Percentiles rank a stretch among this genome's conserved stretches.
Conservation (phyloP, 257 asterid species). For the Eustoma russellianum region DNA sequence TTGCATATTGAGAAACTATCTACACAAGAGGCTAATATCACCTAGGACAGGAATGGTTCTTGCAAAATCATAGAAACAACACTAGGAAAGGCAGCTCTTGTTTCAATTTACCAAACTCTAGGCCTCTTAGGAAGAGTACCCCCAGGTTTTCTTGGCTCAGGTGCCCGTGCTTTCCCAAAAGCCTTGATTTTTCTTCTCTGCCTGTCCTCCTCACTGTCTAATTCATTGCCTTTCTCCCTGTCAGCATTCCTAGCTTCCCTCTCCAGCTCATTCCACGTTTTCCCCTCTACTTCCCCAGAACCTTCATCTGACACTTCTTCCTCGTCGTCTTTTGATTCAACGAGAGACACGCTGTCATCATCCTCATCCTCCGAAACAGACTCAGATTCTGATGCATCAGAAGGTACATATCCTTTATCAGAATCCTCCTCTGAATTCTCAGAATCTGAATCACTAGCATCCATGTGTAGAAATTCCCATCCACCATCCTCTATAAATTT, state of each 20-base stretch:
- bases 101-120: conserved; percentile 23
- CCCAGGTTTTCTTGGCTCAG: conserved; percentile 26
- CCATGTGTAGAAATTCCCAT: conserved; percentile 13
- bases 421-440: conserved; percentile 7
- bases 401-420: conserved; percentile 6
- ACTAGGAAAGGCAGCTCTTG: not conserved
- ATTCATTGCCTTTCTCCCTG: conserved; percentile 8
- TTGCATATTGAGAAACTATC: too few relatives aligned
- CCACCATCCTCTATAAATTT: conserved; percentile 13
- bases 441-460: conserved; percentile 12
- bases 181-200: conserved; percentile 11
- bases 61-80: too few relatives aligned
- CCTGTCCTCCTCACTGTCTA: conserved; percentile 12
- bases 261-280: conserved; percentile 9
- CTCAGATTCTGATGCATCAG: conserved; percentile 9
- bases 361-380: conserved; percentile 6
- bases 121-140: conserved; percentile 29
- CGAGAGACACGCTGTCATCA: conserved; percentile 11
- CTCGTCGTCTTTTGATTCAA: conserved; percentile 10
- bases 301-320: conserved; percentile 6
- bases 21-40: too few relatives aligned
- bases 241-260: conserved; percentile 12
- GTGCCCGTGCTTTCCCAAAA: conserved; percentile 13
- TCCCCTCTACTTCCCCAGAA: conserved; percentile 11
- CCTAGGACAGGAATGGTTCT: too few relatives aligned